A percentile compares a stretch with the other conserved stretches of the same genome.
phyloP scores from a whole-genome alignment of 202 grass and related monocot species.

The Panicum hallii region DNA sequence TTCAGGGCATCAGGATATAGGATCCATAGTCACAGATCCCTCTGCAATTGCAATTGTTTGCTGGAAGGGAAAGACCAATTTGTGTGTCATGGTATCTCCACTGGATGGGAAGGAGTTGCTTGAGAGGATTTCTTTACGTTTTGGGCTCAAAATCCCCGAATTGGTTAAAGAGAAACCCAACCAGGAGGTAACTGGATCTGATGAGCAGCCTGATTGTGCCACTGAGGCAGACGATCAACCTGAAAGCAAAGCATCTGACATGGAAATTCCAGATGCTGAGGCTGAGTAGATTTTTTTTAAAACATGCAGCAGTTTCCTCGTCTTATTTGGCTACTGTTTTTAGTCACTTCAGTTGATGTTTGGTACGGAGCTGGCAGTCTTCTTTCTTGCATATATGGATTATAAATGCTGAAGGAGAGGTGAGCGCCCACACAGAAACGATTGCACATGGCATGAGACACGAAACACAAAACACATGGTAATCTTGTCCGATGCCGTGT shows the following conservation, averaged over 20 bases:
- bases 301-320: not conserved
- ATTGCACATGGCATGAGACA: not conserved
- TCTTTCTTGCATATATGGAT: not conserved
- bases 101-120: constrained; percentile 87
- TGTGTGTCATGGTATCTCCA: constrained; percentile 87
- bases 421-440: not conserved
- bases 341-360: too few relatives aligned
- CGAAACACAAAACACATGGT: not conserved
- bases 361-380: not conserved
- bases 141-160: constrained; percentile 46
- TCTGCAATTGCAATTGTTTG: constrained; percentile 80
- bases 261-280: constrained; percentile 34
- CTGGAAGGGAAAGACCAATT: constrained; percentile 98
- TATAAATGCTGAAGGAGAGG: not conserved
- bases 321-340: constrained; percentile 1
- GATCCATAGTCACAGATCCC: constrained; percentile 62
- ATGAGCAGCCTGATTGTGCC: constrained; percentile 29
- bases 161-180: constrained; percentile 27
- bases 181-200: constrained; percentile 33
- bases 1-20: constrained; percentile 55
- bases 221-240: constrained; percentile 40
- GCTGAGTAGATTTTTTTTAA: constrained; percentile 26
- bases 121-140: constrained; percentile 74
- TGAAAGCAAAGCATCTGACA: constrained; percentile 45
- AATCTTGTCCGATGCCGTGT: not conserved